These are phyloP conservation scores for Lepiota brunneoincarnata DNA, from an alignment of 768 basidiomycete genomes.

Conservation along the genomic window DNA sequence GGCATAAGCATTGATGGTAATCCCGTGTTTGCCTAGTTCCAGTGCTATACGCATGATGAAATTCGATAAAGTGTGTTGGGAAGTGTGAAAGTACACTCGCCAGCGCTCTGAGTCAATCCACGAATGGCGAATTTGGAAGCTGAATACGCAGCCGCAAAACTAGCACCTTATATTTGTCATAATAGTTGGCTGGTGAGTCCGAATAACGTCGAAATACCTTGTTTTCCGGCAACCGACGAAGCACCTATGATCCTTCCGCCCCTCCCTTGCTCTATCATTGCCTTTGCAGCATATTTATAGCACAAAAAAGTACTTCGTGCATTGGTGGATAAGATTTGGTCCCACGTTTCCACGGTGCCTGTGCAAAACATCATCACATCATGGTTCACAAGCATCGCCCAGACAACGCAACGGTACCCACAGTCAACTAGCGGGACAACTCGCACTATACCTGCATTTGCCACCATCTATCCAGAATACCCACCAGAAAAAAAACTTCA, in stretches of 20 bases:
- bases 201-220: conserved; percentile 16
- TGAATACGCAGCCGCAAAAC: conserved; percentile 23
- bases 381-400: neutral
- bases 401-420: no score
- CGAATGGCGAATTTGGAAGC: conserved; percentile 39
- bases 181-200: conserved; percentile 2
- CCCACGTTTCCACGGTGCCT: conserved; percentile 36
- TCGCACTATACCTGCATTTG: conserved; percentile 11
- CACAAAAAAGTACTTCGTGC: conserved; percentile 57
- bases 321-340: conserved; percentile 47
- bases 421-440: neutral
- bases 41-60: conserved; percentile 20
- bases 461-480: conserved; percentile 13
- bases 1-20: conserved; percentile 44
- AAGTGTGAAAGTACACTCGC: conserved; percentile 19
- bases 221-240: conserved; percentile 27
- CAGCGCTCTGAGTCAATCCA: conserved; percentile 36
- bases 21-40: conserved; percentile 35
- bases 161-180: neutral
- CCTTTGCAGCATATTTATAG: conserved; percentile 61
- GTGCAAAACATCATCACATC: no score
- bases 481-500: no score
- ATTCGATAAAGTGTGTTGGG: no score
- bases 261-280: conserved; percentile 54
- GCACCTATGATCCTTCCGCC: conserved; percentile 59